Evolutionary conservation across 306 rosid species (phyloP).

Genomic region (Malus sylvestris): DNA sequence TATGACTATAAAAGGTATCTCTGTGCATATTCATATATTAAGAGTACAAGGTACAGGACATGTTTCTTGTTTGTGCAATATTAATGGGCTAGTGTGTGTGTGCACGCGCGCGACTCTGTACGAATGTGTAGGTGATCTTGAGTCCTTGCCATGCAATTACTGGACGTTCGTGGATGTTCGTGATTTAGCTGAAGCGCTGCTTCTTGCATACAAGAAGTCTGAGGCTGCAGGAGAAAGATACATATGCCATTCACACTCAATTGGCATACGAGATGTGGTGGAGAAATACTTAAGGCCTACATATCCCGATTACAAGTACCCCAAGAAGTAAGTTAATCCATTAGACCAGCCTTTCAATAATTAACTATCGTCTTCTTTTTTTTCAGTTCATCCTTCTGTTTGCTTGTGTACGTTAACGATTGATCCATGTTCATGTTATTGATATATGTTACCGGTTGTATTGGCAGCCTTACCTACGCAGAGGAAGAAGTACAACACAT

Average conservation of each 20-base stretch:
- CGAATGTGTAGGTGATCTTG: constrained; percentile 5
- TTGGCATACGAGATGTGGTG: constrained; percentile 18
- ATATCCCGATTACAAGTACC: constrained; percentile 41
- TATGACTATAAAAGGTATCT: constrained; percentile 35
- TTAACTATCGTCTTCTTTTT: background rate
- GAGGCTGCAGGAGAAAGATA: constrained; percentile 40
- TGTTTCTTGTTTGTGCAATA: background rate
- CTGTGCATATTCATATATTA: background rate
- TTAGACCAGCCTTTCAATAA: background rate
- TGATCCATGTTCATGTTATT: background rate
- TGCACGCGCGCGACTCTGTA: background rate
- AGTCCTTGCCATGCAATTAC: constrained; percentile 20
- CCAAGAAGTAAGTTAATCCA: constrained; percentile 31
- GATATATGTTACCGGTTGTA: background rate
- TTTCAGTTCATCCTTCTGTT: background rate
- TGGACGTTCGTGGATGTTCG: constrained; percentile 37
- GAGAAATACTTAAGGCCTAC: constrained; percentile 30
- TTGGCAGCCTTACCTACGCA: background rate
- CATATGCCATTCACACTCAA: constrained; percentile 26
- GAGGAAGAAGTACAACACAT: background rate
- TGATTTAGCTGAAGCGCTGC: constrained; percentile 41
- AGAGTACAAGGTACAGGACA: background rate
- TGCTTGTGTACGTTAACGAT: background rate
- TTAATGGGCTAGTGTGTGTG: too few species aligned
- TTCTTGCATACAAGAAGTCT: constrained; percentile 39